These are phyloP conservation scores for Drechslerella dactyloides DNA, from an alignment of 2,329 filamentous ascomycete species.

Conservation along the genomic window DNA sequence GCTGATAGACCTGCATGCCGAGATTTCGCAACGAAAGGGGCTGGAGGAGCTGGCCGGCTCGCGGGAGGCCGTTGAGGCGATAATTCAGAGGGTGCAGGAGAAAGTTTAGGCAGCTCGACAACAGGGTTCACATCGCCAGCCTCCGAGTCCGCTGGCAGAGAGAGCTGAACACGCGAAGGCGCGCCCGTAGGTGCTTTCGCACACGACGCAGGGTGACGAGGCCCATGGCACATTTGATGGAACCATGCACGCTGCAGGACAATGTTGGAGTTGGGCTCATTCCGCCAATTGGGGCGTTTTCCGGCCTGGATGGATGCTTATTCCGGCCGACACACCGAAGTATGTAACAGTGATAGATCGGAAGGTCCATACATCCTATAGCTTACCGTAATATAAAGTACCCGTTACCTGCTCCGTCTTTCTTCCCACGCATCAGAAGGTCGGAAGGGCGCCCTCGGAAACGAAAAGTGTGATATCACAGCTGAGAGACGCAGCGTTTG, in stretches of 20 bases:
- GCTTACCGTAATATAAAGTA: slow-evolving; percentile 1
- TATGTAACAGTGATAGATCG: not conserved
- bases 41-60: slow-evolving; percentile 35
- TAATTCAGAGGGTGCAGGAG: slow-evolving; percentile 29
- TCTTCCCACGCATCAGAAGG: not conserved
- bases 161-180: not conserved
- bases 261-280: not conserved
- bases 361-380: not conserved
- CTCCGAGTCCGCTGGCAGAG: not conserved
- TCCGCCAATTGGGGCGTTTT: slow-evolving; percentile 10
- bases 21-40: slow-evolving; percentile 46
- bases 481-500: slow-evolving; percentile 5
- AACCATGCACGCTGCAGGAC: slow-evolving; percentile 4
- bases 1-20: slow-evolving; percentile 44
- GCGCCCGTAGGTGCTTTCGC: not conserved
- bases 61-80: slow-evolving; percentile 33
- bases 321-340: not conserved
- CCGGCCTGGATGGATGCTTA: not conserved
- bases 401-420: not conserved
- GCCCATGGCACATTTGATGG: not conserved
- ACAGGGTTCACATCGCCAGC: not conserved
- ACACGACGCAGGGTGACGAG: not conserved
- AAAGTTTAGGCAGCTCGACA: slow-evolving; percentile 17
- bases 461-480: slow-evolving; percentile 38
- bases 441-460: not conserved